A percentile compares a stretch with the other conserved stretches of the same genome.
Conservation (phyloP, 371 early-diverging fungal species). For the Actinomortierella wolfii region DNA sequence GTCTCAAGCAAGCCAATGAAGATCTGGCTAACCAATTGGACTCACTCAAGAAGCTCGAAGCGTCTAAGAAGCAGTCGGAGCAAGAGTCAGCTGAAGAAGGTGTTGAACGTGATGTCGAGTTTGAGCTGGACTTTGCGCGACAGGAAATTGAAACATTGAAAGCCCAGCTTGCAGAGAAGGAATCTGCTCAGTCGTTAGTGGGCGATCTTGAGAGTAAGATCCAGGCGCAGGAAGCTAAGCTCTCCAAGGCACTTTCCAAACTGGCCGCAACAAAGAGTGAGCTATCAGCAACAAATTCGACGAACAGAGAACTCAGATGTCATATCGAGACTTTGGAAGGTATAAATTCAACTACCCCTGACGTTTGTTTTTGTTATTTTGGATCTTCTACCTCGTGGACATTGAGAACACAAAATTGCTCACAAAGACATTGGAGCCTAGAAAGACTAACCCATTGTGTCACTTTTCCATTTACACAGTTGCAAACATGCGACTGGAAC, state of each 20-base stretch:
- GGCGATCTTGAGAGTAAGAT: conserved; percentile 8
- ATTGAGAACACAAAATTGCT: no score
- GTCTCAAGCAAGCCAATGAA: conserved; percentile 22
- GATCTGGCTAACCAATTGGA: no score
- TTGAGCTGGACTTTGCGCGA: no score
- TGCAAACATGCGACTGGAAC: conserved; percentile 10
- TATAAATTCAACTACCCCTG: not conserved
- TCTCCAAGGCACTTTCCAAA: conserved; percentile 8
- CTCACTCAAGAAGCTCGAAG: no score
- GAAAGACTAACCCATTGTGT: no score
- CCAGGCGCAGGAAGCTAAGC: conserved; percentile 6
- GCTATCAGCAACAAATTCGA: conserved; percentile 11
- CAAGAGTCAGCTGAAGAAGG: no score
- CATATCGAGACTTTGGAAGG: conserved; percentile 4
- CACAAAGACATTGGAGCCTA: no score
- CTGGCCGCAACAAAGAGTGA: conserved; percentile 7
- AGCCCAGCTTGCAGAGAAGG: conserved; percentile 10
- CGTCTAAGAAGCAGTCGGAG: no score
- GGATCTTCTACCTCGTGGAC: no score
- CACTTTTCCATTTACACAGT: conserved; percentile 5
- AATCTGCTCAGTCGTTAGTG: conserved; percentile 21
- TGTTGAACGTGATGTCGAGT: no score
- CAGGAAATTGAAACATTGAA: conserved; percentile 13
- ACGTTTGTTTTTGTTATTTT: not conserved
- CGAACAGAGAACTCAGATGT: conserved; percentile 8